Evolutionary conservation across 495 filamentous ascomycete species (phyloP).

Genomic region (Neurospora africana): DNA sequence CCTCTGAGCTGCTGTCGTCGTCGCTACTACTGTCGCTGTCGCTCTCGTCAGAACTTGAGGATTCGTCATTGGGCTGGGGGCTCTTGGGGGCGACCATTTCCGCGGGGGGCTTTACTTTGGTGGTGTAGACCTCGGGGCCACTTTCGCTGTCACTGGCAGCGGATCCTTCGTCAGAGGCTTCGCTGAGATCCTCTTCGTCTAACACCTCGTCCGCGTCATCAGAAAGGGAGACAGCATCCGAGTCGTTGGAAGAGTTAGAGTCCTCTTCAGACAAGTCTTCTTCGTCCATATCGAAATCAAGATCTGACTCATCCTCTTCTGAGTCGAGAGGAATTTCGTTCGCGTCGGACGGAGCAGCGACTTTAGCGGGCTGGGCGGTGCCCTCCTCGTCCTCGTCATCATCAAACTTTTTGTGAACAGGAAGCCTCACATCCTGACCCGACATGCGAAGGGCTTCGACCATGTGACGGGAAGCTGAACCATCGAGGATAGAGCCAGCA

Average conservation of each 20-base stretch:
- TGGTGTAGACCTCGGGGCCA: constrained; percentile 4
- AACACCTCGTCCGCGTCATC: background rate
- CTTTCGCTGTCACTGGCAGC: constrained; percentile 9
- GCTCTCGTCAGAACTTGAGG: constrained; percentile 4
- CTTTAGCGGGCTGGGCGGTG: background rate
- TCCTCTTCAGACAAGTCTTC: constrained; percentile 8
- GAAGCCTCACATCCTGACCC: constrained; percentile 19
- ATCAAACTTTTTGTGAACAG: constrained; percentile 25
- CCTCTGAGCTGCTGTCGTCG: constrained; percentile 1
- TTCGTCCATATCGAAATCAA: background rate
- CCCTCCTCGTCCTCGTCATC: constrained; percentile 17
- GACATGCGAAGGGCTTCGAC: constrained; percentile 18
- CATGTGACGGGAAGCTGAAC: constrained; percentile 29
- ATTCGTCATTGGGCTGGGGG: constrained; percentile 1
- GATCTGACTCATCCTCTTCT: constrained; percentile 1
- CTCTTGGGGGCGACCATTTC: background rate
- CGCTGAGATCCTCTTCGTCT: background rate
- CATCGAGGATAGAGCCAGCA: constrained; percentile 36
- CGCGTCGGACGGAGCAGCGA: background rate
- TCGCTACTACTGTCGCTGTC: constrained; percentile 6
- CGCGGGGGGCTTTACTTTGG: constrained; percentile 1
- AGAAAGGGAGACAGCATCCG: constrained; percentile 5
- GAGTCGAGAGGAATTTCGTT: background rate
- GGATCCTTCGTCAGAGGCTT: constrained; percentile 9
- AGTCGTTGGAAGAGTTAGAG: constrained; percentile 12